Base-by-base conservation (phyloP, 345 rosid genomes). In the Populus deltoides region DNA sequence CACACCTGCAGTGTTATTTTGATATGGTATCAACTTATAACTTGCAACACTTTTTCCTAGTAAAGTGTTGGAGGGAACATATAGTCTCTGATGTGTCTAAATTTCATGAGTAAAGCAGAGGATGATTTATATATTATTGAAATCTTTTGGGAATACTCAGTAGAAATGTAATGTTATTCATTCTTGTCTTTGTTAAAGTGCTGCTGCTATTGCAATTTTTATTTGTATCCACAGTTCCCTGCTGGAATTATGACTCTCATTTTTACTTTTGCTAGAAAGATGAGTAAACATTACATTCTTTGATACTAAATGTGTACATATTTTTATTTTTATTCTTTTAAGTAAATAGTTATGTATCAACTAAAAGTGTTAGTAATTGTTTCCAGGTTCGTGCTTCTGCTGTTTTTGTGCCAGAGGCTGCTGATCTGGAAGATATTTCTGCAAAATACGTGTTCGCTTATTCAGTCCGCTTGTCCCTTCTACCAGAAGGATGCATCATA, bases 381-480 rank as follows among this genome's bases (percentile, higher is more conserved):
- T 70, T 18, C 31, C 84, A 96, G 98, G 83, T 92, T 20, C 93
- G 93, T 74, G 91, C 93, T 70, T 96, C 98, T 53, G 87, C 97
- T 82, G 92, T 93, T 41, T 86, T 93, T 75, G 86, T 88, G 41
- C 99, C 97, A 0, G 98, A 96, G 88, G 51, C 29, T 22, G 18
- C 90, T 76, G 76, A 83, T 65, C 87, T 86, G 70, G 71, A 81
- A 45, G 24, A 70, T 71, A 77, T 77, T 8, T 38, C 80, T 33
- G 85, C 79, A 0, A 79, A 71, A 47, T 91, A 85, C 75, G 65
- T 55, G 68, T 93, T 87, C 83, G 86, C 95, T 45, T 93, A 93
- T 83, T 91, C 95, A 76, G 87, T 96, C 71, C 97, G 95, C 65
- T 85, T 96, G 92, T 91, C 97, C 61, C 95, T 96, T 18, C 24